Evolutionary conservation across 768 basidiomycete genomes (phyloP).

Genomic region (Suillus lakei): DNA sequence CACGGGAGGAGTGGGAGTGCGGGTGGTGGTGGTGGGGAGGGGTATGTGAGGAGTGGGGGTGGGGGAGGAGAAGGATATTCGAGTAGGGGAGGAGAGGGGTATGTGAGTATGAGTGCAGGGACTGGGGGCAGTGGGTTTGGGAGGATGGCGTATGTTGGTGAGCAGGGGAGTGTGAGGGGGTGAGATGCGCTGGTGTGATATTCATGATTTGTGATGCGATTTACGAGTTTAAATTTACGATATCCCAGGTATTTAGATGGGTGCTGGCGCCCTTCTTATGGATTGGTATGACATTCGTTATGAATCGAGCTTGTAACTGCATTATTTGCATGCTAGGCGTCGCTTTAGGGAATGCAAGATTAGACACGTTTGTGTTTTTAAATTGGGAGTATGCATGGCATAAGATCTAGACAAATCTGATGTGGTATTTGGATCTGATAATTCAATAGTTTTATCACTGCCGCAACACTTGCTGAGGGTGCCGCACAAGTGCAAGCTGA

Average conservation of each 20-base stretch:
- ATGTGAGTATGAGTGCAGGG: background rate
- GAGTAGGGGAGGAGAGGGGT: background rate
- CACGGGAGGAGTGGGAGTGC: background rate
- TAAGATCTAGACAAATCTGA: too few species aligned
- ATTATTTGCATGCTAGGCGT: too few species aligned
- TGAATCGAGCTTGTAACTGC: background rate
- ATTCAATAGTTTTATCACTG: too few species aligned
- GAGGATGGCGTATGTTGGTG: background rate
- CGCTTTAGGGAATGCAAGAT: background rate
- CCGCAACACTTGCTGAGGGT: too few species aligned
- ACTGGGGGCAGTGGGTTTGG: background rate
- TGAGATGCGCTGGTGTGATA: background rate
- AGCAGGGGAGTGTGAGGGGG: slow-evolving; percentile 5
- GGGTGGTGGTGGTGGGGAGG: background rate
- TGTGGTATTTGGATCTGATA: too few species aligned
- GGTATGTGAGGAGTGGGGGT: background rate
- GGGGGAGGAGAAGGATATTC: background rate
- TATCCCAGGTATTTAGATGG: background rate
- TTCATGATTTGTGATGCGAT: background rate
- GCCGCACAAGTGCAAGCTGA: too few species aligned
- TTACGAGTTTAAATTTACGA: background rate
- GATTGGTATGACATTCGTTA: background rate
- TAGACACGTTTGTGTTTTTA: too few species aligned
- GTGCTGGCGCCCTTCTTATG: slow-evolving; percentile 1
- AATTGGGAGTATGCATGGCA: too few species aligned